Base-by-base conservation (phyloP, 371 early-diverging fungal genomes). In the Rhizopus sp. region DNA sequence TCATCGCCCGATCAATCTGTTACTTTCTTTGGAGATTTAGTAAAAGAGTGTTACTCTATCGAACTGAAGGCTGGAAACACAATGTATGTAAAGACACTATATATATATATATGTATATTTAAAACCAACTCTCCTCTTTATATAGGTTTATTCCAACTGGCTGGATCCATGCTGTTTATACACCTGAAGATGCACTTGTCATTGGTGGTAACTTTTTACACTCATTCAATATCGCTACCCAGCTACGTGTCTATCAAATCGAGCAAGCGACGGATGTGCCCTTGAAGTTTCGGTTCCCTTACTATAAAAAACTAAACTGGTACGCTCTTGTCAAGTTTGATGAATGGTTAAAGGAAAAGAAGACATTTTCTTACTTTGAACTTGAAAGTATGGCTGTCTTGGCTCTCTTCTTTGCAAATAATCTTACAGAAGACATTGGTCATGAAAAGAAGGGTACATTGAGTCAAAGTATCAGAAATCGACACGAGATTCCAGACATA, bases 91-190 rank as follows among this genome's bases (percentile, higher is more conserved):
- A 10, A 45, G 15, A 34, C 2, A 29, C n/a, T n/a, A n/a, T n/a
- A 4, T 38, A 29, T 10, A 30, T 32, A 15, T 13, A n/a, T n/a
- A n/a, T n/a, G n/a, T n/a, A n/a, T n/a, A n/a, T n/a, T n/a, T n/a
- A 39, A 17, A 7, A 12, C 10, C 15, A 4, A 50, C 1, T n/a
- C n/a, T n/a, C 15, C 29, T 39, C 51, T 23, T 6, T 51, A 2
- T 16, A 15, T 32, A 88, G 93, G 80, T 83, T 95, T 35, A 94
- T 96, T 53, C 97, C 97, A 6, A 83, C 92, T 13, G 97, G 96
- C 15, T 96, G 97, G 96, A 95, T 96, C 53, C 96, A 96, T 73
- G 91, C 94, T 0, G 96, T 95, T 3, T 90, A 85, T 59, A 96
- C 96, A 3, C 91, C 93, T 1, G 73, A 75, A 16, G 93, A 94